These are phyloP conservation scores for Colletotrichum tamarilloi DNA, from an alignment of 2,329 filamentous ascomycete species.

Conservation along the genomic window DNA sequence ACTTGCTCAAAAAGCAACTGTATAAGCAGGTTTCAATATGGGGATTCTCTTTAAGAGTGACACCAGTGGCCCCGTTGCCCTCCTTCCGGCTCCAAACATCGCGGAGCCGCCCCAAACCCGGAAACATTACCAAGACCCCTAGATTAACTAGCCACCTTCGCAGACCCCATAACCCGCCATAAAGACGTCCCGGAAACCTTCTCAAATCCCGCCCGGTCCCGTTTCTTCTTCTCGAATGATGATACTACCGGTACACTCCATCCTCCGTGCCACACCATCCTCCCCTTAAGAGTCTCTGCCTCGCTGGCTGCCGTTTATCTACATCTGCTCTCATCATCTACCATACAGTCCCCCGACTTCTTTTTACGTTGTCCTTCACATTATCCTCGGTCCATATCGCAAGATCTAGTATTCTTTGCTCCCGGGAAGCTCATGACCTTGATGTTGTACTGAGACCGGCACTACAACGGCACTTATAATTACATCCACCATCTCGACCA, in stretches of 20 bases:
- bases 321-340: neutral
- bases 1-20: slow-evolving; percentile 20
- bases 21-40: neutral
- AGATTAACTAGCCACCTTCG: slow-evolving; percentile 9
- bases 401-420: neutral
- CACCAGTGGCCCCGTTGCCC: neutral
- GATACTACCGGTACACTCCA: slow-evolving; percentile 4
- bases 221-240: slow-evolving; percentile 6
- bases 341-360: neutral
- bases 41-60: neutral
- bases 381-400: neutral
- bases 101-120: slow-evolving; percentile 12
- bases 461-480: neutral
- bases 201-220: slow-evolving; percentile 22
- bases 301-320: neutral
- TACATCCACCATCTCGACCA: neutral
- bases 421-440: neutral
- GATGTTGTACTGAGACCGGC: neutral
- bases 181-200: slow-evolving; percentile 3
- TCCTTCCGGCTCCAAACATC: slow-evolving; percentile 10
- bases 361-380: neutral
- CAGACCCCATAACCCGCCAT: neutral
- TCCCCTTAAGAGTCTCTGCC: slow-evolving; percentile 7
- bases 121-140: slow-evolving; percentile 23
- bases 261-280: slow-evolving; percentile 7